A percentile compares a stretch with the other conserved stretches of the same genome.
Evolutionary conservation across 257 asterid genomes (phyloP).

Genomic region (Nicotiana undulata): DNA sequence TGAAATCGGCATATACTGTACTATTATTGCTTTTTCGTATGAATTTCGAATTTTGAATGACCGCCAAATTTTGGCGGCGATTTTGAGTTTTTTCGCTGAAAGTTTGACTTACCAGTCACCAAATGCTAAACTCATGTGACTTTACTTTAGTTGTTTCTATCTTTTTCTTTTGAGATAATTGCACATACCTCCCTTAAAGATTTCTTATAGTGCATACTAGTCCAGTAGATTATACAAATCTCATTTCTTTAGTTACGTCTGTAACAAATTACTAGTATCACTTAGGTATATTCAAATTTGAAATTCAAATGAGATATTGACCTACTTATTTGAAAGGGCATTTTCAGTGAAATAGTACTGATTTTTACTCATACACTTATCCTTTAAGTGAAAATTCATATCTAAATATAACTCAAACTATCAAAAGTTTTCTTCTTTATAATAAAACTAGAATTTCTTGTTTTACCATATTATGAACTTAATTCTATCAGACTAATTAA

Average conservation of each 20-base stretch:
- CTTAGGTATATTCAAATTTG: too few relatives aligned
- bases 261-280: too few relatives aligned
- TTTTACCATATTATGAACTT: too few relatives aligned
- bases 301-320: too few relatives aligned
- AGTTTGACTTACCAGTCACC: neutral
- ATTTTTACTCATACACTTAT: too few relatives aligned
- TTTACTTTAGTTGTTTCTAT: neutral
- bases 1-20: constrained; percentile 22
- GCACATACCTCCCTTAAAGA: neutral
- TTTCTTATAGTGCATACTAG: neutral
- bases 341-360: too few relatives aligned
- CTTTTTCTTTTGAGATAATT: neutral
- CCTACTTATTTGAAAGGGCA: too few relatives aligned
- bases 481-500: too few relatives aligned
- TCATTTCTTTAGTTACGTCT: neutral
- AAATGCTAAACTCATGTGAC: neutral
- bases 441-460: too few relatives aligned
- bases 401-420: too few relatives aligned
- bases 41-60: constrained; percentile 22
- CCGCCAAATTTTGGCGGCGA: constrained; percentile 56
- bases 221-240: neutral
- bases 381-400: too few relatives aligned
- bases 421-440: too few relatives aligned
- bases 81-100: neutral
- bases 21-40: neutral